A percentile compares a stretch with the other conserved stretches of the same genome.
These are phyloP conservation scores for Leccinum disarticulatum DNA, from an alignment of 768 basidiomycete species.

Conservation along the genomic window DNA sequence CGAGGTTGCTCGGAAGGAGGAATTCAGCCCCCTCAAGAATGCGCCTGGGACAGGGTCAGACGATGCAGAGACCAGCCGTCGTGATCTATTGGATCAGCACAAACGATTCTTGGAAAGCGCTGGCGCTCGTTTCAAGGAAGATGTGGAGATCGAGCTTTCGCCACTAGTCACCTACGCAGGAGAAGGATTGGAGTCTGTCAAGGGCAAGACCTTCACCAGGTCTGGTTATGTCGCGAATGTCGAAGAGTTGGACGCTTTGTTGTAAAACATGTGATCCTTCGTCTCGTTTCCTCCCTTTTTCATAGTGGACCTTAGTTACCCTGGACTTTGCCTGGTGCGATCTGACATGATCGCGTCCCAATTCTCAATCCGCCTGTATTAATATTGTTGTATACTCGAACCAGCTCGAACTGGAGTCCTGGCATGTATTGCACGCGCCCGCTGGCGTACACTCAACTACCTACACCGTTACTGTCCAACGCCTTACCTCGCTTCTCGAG, in stretches of 20 bases:
- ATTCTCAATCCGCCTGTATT: constrained; percentile 2
- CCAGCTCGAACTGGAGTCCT: not conserved
- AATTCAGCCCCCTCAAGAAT: constrained; percentile 98
- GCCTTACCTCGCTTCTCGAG: constrained; percentile 67
- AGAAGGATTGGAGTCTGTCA: constrained; percentile 79
- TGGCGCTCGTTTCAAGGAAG: constrained; percentile 71
- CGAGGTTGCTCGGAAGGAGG: constrained; percentile 84
- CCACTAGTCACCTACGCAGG: constrained; percentile 89
- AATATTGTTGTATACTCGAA: constrained; percentile 7
- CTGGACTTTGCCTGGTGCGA: not conserved
- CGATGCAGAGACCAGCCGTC: constrained; percentile 86
- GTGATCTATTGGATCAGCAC: constrained; percentile 88
- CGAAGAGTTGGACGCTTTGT: constrained; percentile 71
- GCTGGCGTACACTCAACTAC: constrained; percentile 37
- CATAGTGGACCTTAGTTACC: constrained; percentile 2
- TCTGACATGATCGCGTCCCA: constrained; percentile 1
- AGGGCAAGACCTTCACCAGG: constrained; percentile 75
- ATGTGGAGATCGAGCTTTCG: constrained; percentile 86
- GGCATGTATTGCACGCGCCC: constrained; percentile 17
- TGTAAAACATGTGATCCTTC: constrained; percentile 34
- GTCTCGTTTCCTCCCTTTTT: constrained; percentile 5
- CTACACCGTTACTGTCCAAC: constrained; percentile 43
- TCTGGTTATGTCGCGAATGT: constrained; percentile 66
- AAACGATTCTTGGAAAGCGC: constrained; percentile 76
- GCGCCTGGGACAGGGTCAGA: constrained; percentile 91